These are phyloP conservation scores for Lanmaoa pseudosensibilis DNA, from an alignment of 768 basidiomycete species.

Conservation along the genomic window DNA sequence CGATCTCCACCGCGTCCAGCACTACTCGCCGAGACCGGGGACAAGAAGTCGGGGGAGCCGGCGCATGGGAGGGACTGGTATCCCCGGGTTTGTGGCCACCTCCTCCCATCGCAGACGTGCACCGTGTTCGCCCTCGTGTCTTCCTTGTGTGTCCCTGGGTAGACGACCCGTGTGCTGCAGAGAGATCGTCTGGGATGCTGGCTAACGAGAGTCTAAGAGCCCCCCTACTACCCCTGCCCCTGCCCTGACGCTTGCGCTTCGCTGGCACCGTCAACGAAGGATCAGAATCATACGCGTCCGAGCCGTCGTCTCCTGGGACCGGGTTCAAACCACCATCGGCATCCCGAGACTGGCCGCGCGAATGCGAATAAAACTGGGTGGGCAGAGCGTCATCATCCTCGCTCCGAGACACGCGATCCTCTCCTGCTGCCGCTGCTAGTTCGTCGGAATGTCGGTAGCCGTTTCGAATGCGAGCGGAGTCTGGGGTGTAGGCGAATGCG, in stretches of 20 bases:
- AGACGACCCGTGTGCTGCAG: not conserved
- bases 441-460: not conserved
- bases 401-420: not conserved
- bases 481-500: constrained; percentile 20
- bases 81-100: no score
- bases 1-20: constrained; percentile 23
- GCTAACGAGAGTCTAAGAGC: not conserved
- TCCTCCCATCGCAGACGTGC: no score
- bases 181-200: not conserved
- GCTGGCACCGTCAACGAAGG: not conserved
- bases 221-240: not conserved
- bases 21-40: constrained; percentile 4
- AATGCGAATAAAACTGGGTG: constrained; percentile 2
- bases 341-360: not conserved
- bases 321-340: not conserved
- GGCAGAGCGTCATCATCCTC: constrained; percentile 4
- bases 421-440: not conserved
- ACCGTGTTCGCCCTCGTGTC: no score
- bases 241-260: constrained; percentile 3
- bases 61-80: not conserved
- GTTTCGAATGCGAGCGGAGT: not conserved
- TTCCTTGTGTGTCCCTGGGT: not conserved
- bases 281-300: not conserved
- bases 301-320: not conserved
- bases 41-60: not conserved